Evolutionary conservation across 2,329 filamentous ascomycete species (phyloP), one percentile per base, ranked within the genome.

Genomic region (Exophiala viscosa): DNA sequence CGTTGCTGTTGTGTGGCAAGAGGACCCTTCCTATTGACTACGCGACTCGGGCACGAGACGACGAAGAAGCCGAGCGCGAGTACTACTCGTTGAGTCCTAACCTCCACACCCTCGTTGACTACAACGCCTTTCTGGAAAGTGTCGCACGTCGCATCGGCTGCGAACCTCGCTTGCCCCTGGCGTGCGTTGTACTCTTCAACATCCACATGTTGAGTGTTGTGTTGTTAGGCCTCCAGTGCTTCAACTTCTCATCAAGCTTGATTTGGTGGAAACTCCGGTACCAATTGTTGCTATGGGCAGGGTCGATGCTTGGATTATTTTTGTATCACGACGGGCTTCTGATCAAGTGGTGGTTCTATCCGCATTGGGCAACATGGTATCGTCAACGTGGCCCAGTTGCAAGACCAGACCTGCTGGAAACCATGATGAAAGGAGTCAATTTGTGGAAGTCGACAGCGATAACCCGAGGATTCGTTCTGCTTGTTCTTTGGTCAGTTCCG

Each of bases 291-390:
- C 15, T 45, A 32, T 54, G 51, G 51, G 45, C 32, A 23, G 18
- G 32, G 17, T 54, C 51, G 18, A 41, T 14, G 15, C n/a, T 39
- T 23, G 45, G 51, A n/a, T 50, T 54, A 14, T 40, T 54, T 34
- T 13, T 54, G 8, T 28, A 50, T 20, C 18, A 54, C 20, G 33
- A 45, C 13, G 51, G 46, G n/a, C n/a, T 54, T 13, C 46, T 50
- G 17, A 28, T 54, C 31, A 54, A 54, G 31, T 54, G 51, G 51
- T 54, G 51, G 51, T 54, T 54, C 32, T 54, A 54, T 40, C 51
- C 51, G 4, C 46, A 54, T 33, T 54, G 51, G 51, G 40, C 46
- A 5, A 45, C 49, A 11, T 54, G 51, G 51, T 54, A 54, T 18
- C 51, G 51, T 14, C 51, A 50, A 17, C 45, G 39, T 11, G 51